Evolutionary conservation across 208 protist genomes (phyloP).

Genomic region (Trypanosoma lewisi): DNA sequence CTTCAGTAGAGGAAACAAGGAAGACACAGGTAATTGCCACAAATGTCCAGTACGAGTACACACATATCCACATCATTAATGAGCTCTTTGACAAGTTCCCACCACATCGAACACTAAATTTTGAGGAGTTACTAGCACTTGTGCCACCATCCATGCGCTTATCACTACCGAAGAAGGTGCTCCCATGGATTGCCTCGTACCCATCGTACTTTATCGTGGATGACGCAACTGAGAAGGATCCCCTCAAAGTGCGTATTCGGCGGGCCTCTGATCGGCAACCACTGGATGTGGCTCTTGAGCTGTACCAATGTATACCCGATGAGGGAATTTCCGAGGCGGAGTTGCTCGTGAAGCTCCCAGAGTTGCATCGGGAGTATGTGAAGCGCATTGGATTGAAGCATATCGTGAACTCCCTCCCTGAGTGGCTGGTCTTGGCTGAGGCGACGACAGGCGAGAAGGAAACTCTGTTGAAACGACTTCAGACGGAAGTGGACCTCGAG

Average conservation of each 20-base stretch:
- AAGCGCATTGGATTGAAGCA: conserved; percentile 38
- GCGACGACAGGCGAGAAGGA: conserved; percentile 1
- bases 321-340: conserved; percentile 24
- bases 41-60: conserved; percentile 33
- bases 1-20: neutral
- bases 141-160: conserved; percentile 47
- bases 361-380: conserved; percentile 32
- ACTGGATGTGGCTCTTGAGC: conserved; percentile 50
- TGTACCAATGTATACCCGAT: conserved; percentile 53
- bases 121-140: conserved; percentile 52
- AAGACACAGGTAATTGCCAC: neutral
- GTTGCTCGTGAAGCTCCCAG: conserved; percentile 38
- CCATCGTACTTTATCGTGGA: conserved; percentile 71
- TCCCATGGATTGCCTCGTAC: conserved; percentile 56
- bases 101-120: conserved; percentile 41
- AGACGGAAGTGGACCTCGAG: conserved; percentile 39
- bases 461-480: conserved; percentile 18
- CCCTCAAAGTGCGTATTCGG: conserved; percentile 49
- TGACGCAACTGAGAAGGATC: conserved; percentile 35
- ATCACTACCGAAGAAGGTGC: conserved; percentile 45
- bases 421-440: conserved; percentile 51
- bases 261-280: conserved; percentile 62
- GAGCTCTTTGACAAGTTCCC: conserved; percentile 74
- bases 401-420: conserved; percentile 37
- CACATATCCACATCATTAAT: conserved; percentile 60